These are phyloP conservation scores for Epichloe brachyelytri DNA, from an alignment of 2,329 filamentous ascomycete species.

Conservation along the genomic window DNA sequence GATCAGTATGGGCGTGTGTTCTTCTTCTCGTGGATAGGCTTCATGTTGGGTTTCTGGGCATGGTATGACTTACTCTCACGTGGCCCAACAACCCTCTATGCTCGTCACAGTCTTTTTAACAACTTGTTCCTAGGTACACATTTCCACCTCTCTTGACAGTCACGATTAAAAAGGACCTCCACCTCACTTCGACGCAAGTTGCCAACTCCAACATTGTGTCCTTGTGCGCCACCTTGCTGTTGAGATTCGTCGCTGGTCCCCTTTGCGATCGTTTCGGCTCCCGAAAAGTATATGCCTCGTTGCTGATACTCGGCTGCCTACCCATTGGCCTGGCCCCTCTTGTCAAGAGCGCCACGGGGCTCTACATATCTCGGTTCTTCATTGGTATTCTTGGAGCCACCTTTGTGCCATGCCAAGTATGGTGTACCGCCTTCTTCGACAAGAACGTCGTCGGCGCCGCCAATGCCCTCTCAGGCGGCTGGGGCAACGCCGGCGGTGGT, in stretches of 20 bases:
- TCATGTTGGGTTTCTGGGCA: conserved; percentile 79
- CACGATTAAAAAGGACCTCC: conserved; percentile 68
- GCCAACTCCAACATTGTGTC: conserved; percentile 88
- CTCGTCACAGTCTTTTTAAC: background rate
- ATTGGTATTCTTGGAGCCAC: conserved; percentile 65
- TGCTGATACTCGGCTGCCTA: conserved; percentile 65
- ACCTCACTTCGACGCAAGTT: conserved; percentile 56
- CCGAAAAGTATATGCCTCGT: conserved; percentile 63
- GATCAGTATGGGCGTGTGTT: conserved; percentile 77
- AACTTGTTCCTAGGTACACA: conserved; percentile 45
- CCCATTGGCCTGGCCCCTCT: conserved; percentile 74
- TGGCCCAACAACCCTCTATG: no score
- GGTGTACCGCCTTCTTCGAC: conserved; percentile 87
- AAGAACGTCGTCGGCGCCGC: conserved; percentile 83
- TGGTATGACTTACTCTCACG: conserved; percentile 34
- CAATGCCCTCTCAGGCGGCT: conserved; percentile 73
- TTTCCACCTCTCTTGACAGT: conserved; percentile 71
- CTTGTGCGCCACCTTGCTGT: conserved; percentile 53
- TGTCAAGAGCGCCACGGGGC: conserved; percentile 46
- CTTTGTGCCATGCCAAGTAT: conserved; percentile 82
- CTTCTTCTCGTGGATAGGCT: conserved; percentile 79
- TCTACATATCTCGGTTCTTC: conserved; percentile 68
- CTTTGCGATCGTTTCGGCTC: conserved; percentile 79
- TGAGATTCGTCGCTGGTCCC: conserved; percentile 67
- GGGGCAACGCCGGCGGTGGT: conserved; percentile 79